Conservation (phyloP, 169 alveolate species). For the Plasmodium inui region DNA sequence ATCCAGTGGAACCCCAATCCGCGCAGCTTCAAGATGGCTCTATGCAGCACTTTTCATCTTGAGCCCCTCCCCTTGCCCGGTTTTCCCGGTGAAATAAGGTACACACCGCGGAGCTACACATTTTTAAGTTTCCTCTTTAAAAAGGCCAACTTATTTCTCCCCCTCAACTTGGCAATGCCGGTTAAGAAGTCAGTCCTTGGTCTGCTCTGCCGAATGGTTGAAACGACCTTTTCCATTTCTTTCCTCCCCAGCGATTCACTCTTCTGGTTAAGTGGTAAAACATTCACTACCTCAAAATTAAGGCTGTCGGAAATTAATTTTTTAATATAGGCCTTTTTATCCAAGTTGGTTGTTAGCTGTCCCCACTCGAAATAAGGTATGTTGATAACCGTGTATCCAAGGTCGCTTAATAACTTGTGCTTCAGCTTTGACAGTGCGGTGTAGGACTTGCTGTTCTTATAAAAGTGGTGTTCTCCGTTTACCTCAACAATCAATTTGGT, state of each 20-base stretch:
- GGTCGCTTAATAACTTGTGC: constrained; percentile 91
- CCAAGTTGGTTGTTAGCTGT: constrained; percentile 17
- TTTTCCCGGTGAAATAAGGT: not conserved
- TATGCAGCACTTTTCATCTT: not conserved
- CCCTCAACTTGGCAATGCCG: constrained; percentile 16
- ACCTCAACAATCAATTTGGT: constrained; percentile 85
- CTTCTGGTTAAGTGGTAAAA: constrained; percentile 20
- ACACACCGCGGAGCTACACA: not conserved
- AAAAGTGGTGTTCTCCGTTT: constrained; percentile 93
- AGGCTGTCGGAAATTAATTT: constrained; percentile 16
- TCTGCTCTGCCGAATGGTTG: constrained; percentile 4
- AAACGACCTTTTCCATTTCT: not conserved
- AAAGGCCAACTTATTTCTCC: constrained; percentile 40
- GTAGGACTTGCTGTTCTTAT: constrained; percentile 89
- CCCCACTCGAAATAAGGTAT: constrained; percentile 87
- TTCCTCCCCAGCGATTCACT: not conserved
- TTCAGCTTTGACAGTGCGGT: constrained; percentile 90
- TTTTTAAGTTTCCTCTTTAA: constrained; percentile 38
- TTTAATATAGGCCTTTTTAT: constrained; percentile 59
- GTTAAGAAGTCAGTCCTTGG: constrained; percentile 17
- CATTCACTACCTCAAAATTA: not conserved
- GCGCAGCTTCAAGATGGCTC: not conserved
- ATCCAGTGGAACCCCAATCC: not conserved
- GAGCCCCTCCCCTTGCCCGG: not conserved
- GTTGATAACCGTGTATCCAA: constrained; percentile 88